These are phyloP conservation scores for Cladosporium sp. DNA, from an alignment of 2,329 filamentous ascomycete genomes.

Conservation along the genomic window DNA sequence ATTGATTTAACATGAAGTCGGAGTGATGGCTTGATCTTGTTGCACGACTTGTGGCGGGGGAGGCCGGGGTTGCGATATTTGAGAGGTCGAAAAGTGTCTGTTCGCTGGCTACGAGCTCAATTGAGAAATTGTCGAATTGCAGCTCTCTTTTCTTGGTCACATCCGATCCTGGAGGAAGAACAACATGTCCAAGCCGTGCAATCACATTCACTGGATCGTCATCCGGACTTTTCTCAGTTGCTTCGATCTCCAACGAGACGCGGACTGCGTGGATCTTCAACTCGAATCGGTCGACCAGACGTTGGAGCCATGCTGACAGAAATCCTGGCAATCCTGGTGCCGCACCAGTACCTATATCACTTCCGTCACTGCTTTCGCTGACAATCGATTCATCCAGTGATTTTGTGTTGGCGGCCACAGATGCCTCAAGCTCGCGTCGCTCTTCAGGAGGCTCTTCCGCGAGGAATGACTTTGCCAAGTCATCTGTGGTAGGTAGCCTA, in stretches of 20 bases:
- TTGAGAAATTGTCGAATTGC: slow-evolving; percentile 28
- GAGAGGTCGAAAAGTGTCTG: slow-evolving; percentile 27
- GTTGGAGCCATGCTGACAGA: slow-evolving; percentile 70
- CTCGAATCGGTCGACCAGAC: slow-evolving; percentile 70
- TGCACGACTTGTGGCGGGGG: slow-evolving; percentile 19
- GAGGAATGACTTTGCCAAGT: slow-evolving; percentile 78
- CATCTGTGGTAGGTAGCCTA: slow-evolving; percentile 65
- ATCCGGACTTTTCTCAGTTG: slow-evolving; percentile 3
- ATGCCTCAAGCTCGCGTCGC: slow-evolving; percentile 67
- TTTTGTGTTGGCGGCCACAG: slow-evolving; percentile 57
- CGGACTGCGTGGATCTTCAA: slow-evolving; percentile 65
- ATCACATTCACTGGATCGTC: background rate
- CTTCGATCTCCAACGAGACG: slow-evolving; percentile 53
- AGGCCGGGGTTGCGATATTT: slow-evolving; percentile 22
- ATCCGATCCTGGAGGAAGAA: slow-evolving; percentile 7
- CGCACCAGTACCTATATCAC: slow-evolving; percentile 67
- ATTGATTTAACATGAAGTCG: slow-evolving; percentile 8
- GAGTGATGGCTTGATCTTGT: slow-evolving; percentile 17
- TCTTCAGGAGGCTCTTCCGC: slow-evolving; percentile 67
- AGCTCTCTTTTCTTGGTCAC: slow-evolving; percentile 22
- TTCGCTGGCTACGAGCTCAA: slow-evolving; percentile 32
- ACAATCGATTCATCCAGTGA: slow-evolving; percentile 62
- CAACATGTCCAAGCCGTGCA: background rate
- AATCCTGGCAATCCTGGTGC: slow-evolving; percentile 68
- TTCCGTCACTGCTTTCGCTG: slow-evolving; percentile 58